phyloP scores from a whole-genome alignment of 2,329 filamentous ascomycete species.

The Hymenoscyphus infarciens region DNA sequence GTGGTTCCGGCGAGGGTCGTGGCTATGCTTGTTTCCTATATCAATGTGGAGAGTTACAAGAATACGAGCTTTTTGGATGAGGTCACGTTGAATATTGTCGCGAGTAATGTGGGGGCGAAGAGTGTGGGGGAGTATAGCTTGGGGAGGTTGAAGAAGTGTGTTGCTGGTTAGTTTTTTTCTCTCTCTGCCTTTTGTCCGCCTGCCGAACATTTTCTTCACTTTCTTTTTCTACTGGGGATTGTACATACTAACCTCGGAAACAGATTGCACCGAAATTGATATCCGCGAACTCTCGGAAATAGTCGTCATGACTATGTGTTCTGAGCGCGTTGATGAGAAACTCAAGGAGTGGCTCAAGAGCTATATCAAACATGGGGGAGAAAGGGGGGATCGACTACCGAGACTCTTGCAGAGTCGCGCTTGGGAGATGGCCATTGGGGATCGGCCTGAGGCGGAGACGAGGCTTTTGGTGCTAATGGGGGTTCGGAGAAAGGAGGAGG shows the following conservation, averaged over 20 bases:
- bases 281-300: constrained; percentile 16
- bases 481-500: constrained; percentile 6
- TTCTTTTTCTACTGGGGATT: neutral
- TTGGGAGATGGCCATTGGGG: neutral
- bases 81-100: constrained; percentile 28
- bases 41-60: constrained; percentile 27
- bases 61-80: constrained; percentile 25
- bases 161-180: neutral
- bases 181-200: neutral
- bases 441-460: constrained; percentile 8
- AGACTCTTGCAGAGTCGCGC: neutral
- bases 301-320: constrained; percentile 18
- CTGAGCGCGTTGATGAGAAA: constrained; percentile 26
- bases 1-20: constrained; percentile 26
- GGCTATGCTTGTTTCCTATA: constrained; percentile 27
- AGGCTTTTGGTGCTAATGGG: constrained; percentile 5
- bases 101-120: constrained; percentile 22
- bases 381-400: neutral
- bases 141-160: constrained; percentile 8
- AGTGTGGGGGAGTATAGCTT: constrained; percentile 21
- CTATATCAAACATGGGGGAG: constrained; percentile 2
- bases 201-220: neutral
- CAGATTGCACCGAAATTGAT: constrained; percentile 2
- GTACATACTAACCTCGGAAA: neutral
- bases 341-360: constrained; percentile 17